Percentiles rank a stretch among this genome's conserved stretches.
These are phyloP conservation scores for Backusella macrospora DNA, from an alignment of 192 early-diverging fungal genomes.

Conservation along the genomic window DNA sequence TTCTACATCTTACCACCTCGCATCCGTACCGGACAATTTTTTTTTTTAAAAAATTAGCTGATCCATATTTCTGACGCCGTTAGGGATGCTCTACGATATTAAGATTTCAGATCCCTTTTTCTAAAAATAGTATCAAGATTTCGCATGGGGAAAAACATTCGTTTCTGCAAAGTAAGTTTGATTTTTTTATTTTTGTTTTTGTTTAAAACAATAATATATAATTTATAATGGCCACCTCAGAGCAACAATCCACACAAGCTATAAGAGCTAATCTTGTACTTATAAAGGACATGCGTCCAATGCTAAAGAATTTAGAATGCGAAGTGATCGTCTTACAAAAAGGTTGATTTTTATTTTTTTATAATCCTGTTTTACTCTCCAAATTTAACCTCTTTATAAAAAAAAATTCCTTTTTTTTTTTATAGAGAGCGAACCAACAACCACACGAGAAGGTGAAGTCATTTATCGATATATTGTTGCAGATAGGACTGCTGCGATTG, in stretches of 20 bases:
- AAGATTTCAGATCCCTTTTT: too few relatives aligned
- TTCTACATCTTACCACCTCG: too few relatives aligned
- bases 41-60: too few relatives aligned
- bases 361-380: not conserved
- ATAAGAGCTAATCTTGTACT: slow-evolving; percentile 26
- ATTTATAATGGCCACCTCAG: not conserved
- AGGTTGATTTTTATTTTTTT: slow-evolving; percentile 22
- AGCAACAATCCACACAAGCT: not conserved
- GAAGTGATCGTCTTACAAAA: slow-evolving; percentile 69
- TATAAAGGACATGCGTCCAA: slow-evolving; percentile 56
- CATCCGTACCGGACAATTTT: too few relatives aligned
- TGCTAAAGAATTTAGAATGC: slow-evolving; percentile 61
- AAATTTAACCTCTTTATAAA: not conserved
- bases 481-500: slow-evolving; percentile 60
- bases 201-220: too few relatives aligned
- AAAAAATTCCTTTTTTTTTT: not conserved
- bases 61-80: too few relatives aligned
- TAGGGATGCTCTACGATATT: too few relatives aligned
- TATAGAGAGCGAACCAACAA: slow-evolving; percentile 42
- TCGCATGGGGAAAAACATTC: too few relatives aligned
- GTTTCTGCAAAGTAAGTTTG: too few relatives aligned
- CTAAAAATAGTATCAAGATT: too few relatives aligned
- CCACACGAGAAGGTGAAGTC: slow-evolving; percentile 52
- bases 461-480: slow-evolving; percentile 65
- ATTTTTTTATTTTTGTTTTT: too few relatives aligned